A percentile compares a stretch with the other conserved stretches of the same genome.
phyloP scores from a whole-genome alignment of 441 rosid genomes.

The Adansonia grandidieri region DNA sequence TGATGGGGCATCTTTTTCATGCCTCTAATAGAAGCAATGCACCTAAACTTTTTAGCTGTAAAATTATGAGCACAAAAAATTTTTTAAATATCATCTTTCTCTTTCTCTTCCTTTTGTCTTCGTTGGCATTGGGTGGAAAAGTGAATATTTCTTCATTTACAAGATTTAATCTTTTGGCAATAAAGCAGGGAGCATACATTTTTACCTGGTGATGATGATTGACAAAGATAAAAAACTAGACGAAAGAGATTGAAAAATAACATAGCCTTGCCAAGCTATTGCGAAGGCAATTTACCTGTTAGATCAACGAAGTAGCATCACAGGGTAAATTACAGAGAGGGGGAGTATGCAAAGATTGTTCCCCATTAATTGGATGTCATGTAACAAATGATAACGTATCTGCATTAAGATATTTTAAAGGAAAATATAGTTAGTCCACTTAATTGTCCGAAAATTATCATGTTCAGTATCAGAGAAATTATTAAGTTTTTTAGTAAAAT shows the following conservation, averaged over 20 bases:
- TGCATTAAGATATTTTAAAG: not conserved
- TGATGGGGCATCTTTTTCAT: constrained; percentile 3
- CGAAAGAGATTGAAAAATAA: not conserved
- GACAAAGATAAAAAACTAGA: not conserved
- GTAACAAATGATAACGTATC: not conserved
- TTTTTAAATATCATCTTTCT: not conserved
- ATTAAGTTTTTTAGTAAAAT: too few species aligned
- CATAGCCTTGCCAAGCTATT: not conserved
- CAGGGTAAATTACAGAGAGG: not conserved
- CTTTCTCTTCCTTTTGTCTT: not conserved
- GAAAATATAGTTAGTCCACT: not conserved
- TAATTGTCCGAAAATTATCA: not conserved
- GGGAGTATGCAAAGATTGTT: not conserved
- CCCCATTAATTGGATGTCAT: not conserved
- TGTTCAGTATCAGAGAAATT: not conserved
- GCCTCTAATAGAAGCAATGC: not conserved
- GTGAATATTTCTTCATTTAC: not conserved
- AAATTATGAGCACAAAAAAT: not conserved
- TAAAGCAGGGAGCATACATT: not conserved
- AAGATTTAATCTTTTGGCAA: not conserved
- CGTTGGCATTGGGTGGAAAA: not conserved
- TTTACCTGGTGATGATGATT: not conserved
- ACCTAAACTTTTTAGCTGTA: not conserved
- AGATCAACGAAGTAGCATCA: constrained; percentile 16
- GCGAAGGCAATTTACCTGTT: not conserved